phyloP scores from a whole-genome alignment of 371 early-diverging fungal genomes.

The Phascolomyces articulosus region DNA sequence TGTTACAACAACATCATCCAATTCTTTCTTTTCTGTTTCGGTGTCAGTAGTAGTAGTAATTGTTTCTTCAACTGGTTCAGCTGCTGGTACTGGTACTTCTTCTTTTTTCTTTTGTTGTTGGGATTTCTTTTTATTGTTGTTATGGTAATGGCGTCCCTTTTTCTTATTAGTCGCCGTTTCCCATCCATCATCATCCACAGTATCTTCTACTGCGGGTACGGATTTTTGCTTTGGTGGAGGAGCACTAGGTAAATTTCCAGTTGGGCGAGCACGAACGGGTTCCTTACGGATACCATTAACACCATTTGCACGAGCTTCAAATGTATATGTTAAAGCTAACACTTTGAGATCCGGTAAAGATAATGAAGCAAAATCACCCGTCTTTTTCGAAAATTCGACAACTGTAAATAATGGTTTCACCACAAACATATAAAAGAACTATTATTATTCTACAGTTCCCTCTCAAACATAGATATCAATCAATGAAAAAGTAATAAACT shows the following conservation, averaged over 20 bases:
- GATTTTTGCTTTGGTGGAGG: slow-evolving; percentile 36
- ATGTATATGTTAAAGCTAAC: slow-evolving; percentile 85
- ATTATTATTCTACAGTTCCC: too few species aligned
- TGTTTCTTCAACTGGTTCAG: too few species aligned
- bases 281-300: slow-evolving; percentile 62
- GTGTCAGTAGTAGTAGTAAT: background rate
- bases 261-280: slow-evolving; percentile 52
- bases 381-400: slow-evolving; percentile 84
- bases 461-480: too few species aligned
- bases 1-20: background rate
- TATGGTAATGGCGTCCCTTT: slow-evolving; percentile 14
- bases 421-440: too few species aligned
- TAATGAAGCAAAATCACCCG: slow-evolving; percentile 89
- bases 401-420: slow-evolving; percentile 42
- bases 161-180: slow-evolving; percentile 42
- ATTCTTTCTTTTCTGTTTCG: background rate
- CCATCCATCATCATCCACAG: slow-evolving; percentile 57
- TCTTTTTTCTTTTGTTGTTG: slow-evolving; percentile 23
- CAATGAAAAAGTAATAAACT: too few species aligned
- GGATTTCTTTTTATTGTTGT: slow-evolving; percentile 18
- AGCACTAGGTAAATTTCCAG: slow-evolving; percentile 41
- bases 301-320: slow-evolving; percentile 80
- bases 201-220: slow-evolving; percentile 10
- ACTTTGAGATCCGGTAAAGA: slow-evolving; percentile 89
- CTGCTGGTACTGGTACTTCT: background rate